Conservation (phyloP, 2,329 filamentous ascomycete species). For the Alternaria arbusti region DNA sequence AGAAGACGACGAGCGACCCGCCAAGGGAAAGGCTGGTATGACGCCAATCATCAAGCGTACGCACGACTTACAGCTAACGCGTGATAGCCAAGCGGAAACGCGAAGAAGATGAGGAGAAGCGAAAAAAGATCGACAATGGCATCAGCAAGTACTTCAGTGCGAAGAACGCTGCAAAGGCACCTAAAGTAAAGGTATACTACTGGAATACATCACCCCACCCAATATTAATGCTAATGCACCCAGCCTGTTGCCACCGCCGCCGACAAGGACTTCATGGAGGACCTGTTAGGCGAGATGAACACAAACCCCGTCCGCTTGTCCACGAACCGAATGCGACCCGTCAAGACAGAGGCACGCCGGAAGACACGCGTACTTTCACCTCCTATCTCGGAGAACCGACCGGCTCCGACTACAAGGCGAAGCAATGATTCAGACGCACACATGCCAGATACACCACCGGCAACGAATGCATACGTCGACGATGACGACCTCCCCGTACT, state of each 20-base stretch:
- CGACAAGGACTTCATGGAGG: constrained; percentile 85
- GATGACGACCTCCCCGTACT: constrained; percentile 64
- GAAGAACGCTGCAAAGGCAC: constrained; percentile 66
- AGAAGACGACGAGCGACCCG: constrained; percentile 71
- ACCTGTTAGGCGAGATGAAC: constrained; percentile 87
- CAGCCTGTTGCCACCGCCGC: constrained; percentile 81
- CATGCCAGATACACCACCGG: constrained; percentile 51
- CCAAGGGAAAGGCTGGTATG: constrained; percentile 65
- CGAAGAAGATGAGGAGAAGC: constrained; percentile 83
- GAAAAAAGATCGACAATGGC: constrained; percentile 85
- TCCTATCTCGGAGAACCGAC: constrained; percentile 60
- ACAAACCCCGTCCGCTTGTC: constrained; percentile 69
- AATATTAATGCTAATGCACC: constrained; percentile 25
- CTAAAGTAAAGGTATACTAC: constrained; percentile 77
- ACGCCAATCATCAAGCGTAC: neutral
- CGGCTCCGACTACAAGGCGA: constrained; percentile 26
- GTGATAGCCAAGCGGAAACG: constrained; percentile 79
- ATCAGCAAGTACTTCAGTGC: constrained; percentile 95
- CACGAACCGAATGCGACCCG: constrained; percentile 63
- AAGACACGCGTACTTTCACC: constrained; percentile 84
- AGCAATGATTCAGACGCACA: constrained; percentile 50
- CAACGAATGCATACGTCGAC: constrained; percentile 54
- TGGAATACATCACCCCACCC: neutral
- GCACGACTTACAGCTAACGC: constrained; percentile 23
- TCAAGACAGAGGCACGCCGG: constrained; percentile 77